Evolutionary conservation across 148 eudicot species (phyloP).

Genomic region (Rhododendron griersonianum): DNA sequence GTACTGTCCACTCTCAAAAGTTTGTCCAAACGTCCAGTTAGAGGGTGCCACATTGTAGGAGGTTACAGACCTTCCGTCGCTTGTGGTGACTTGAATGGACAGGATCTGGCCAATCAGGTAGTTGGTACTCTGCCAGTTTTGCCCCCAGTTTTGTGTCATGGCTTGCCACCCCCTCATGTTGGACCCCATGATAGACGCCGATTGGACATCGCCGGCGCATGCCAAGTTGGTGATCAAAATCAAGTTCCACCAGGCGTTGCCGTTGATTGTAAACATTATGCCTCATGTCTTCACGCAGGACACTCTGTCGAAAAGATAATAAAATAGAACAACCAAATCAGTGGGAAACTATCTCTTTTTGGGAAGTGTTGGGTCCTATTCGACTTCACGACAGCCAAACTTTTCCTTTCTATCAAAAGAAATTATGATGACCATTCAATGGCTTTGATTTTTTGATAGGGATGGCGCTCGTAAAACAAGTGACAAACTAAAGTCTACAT

Average conservation of each 20-base stretch:
- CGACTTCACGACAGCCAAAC: neutral
- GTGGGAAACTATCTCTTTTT: neutral
- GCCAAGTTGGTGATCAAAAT: slow-evolving; percentile 31
- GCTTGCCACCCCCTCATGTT: slow-evolving; percentile 24
- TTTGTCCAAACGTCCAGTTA: slow-evolving; percentile 35
- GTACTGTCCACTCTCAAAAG: slow-evolving; percentile 23
- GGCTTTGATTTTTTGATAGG: neutral
- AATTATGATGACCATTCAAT: neutral
- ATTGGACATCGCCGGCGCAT: slow-evolving; percentile 27
- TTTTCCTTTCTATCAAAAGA: no score
- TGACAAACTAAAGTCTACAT: no score
- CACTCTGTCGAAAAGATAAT: slow-evolving; percentile 15
- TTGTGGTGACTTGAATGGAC: slow-evolving; percentile 22
- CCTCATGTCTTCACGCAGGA: slow-evolving; percentile 30
- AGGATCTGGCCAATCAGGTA: slow-evolving; percentile 27
- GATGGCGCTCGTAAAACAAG: neutral
- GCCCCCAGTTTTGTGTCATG: slow-evolving; percentile 35
- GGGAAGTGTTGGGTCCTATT: no score
- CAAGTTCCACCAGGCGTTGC: slow-evolving; percentile 32
- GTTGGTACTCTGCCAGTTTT: slow-evolving; percentile 27
- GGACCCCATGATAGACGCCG: slow-evolving; percentile 25
- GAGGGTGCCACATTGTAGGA: slow-evolving; percentile 21
- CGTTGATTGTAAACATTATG: slow-evolving; percentile 28
- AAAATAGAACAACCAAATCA: neutral
- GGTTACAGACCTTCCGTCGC: slow-evolving; percentile 29